Evolutionary conservation across 2,329 filamentous ascomycete species (phyloP).

Genomic region (Pyrenochaeta sp.): DNA sequence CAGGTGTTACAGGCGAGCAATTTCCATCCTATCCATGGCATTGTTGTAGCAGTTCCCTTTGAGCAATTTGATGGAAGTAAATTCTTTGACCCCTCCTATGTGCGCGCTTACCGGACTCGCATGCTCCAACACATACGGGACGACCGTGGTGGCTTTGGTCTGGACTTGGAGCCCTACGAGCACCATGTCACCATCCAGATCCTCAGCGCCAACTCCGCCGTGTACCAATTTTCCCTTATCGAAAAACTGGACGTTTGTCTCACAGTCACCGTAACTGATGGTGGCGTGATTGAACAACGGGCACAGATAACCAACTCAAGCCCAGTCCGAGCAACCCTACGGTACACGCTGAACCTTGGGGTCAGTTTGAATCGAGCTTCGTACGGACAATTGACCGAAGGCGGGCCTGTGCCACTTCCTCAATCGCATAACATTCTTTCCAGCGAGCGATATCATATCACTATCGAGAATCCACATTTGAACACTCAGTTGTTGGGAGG

Average conservation of each 20-base stretch:
- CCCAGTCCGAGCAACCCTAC: background rate
- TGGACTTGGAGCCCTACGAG: constrained; percentile 5
- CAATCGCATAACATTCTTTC: too few relatives aligned
- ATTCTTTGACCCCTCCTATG: constrained; percentile 16
- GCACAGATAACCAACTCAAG: constrained; percentile 4
- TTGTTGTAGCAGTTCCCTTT: constrained; percentile 12
- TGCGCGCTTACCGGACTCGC: constrained; percentile 15
- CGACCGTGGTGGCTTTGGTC: constrained; percentile 11
- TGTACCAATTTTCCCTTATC: constrained; percentile 4
- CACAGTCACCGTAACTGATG: background rate
- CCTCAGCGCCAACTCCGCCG: constrained; percentile 4
- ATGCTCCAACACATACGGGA: constrained; percentile 13
- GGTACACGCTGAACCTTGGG: constrained; percentile 3
- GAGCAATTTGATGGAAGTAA: constrained; percentile 13
- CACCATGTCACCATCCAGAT: constrained; percentile 8
- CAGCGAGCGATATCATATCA: too few relatives aligned
- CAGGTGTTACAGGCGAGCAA: constrained; percentile 21
- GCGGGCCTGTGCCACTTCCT: constrained; percentile 14
- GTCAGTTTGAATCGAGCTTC: constrained; percentile 18
- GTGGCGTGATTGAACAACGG: constrained; percentile 9
- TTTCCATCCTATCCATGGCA: constrained; percentile 16
- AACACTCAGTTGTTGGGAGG: too few relatives aligned
- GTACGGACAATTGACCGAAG: constrained; percentile 7
- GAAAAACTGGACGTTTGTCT: constrained; percentile 3
- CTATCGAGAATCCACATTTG: too few relatives aligned